These are phyloP conservation scores for Platanthera guangdongensis DNA, from an alignment of 106 monocot species.

Conservation along the genomic window DNA sequence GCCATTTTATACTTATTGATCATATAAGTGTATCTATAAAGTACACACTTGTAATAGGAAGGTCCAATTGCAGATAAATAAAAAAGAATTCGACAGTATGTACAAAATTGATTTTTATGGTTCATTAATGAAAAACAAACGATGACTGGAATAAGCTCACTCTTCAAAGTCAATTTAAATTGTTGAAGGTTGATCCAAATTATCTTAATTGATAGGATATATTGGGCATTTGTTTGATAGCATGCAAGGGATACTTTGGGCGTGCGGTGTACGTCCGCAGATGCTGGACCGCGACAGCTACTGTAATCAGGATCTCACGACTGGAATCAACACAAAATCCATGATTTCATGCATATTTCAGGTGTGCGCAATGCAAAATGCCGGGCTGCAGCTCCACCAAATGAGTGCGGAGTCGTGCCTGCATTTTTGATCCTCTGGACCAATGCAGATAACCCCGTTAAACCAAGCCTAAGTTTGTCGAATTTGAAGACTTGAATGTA, in stretches of 20 bases:
- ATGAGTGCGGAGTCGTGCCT: too few relatives aligned
- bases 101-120: not conserved
- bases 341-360: too few relatives aligned
- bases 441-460: too few relatives aligned
- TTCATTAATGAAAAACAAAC: not conserved
- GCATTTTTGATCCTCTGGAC: too few relatives aligned
- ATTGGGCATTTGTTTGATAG: not conserved
- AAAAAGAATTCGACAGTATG: not conserved
- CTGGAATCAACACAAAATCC: too few relatives aligned
- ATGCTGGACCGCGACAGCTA: too few relatives aligned
- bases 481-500: not conserved
- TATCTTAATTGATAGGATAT: not conserved
- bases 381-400: too few relatives aligned
- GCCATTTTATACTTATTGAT: not conserved
- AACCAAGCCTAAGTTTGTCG: not conserved
- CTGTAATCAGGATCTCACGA: too few relatives aligned
- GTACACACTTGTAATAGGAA: not conserved
- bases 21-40: not conserved
- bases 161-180: not conserved
- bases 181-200: not conserved
- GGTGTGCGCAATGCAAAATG: too few relatives aligned
- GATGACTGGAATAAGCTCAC: not conserved
- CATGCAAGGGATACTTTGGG: not conserved
- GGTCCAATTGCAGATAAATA: not conserved
- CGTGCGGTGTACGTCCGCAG: too few relatives aligned